Percentiles rank a stretch among this genome's conserved stretches.
These are phyloP conservation scores for Saccharomycopsis amapae DNA, from an alignment of 805 yeast species.

Conservation along the genomic window DNA sequence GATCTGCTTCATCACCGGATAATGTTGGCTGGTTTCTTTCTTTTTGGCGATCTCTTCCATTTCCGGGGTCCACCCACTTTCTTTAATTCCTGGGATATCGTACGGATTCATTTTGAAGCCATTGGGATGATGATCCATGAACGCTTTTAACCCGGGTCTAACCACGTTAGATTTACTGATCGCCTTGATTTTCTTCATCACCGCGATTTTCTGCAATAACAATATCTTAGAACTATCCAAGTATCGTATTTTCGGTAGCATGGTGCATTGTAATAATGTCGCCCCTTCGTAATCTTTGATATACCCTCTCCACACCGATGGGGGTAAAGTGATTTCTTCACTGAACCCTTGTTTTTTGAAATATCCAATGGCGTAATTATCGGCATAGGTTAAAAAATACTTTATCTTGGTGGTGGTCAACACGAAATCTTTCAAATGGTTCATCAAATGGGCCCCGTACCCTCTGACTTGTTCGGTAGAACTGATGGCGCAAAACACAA, in stretches of 20 bases:
- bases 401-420: constrained; percentile 77
- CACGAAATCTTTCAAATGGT: constrained; percentile 93
- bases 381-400: constrained; percentile 92
- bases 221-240: constrained; percentile 82
- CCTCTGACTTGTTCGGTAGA: constrained; percentile 98
- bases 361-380: constrained; percentile 97
- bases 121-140: constrained; percentile 36
- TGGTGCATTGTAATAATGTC: constrained; percentile 93
- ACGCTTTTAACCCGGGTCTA: constrained; percentile 72
- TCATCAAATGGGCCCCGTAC: constrained; percentile 98
- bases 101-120: constrained; percentile 56
- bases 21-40: constrained; percentile 92
- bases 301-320: constrained; percentile 93
- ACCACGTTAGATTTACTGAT: constrained; percentile 74
- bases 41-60: constrained; percentile 95
- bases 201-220: constrained; percentile 85
- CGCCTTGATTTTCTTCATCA: constrained; percentile 72
- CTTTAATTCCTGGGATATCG: constrained; percentile 82
- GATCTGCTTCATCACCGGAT: constrained; percentile 84
- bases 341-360: constrained; percentile 98
- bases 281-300: constrained; percentile 99
- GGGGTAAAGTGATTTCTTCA: constrained; percentile 83
- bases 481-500: constrained; percentile 96
- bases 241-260: constrained; percentile 84
- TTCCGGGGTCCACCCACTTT: constrained; percentile 97